Evolutionary conservation across 805 yeast species (phyloP).

Genomic region (Kuraishia piskuri): DNA sequence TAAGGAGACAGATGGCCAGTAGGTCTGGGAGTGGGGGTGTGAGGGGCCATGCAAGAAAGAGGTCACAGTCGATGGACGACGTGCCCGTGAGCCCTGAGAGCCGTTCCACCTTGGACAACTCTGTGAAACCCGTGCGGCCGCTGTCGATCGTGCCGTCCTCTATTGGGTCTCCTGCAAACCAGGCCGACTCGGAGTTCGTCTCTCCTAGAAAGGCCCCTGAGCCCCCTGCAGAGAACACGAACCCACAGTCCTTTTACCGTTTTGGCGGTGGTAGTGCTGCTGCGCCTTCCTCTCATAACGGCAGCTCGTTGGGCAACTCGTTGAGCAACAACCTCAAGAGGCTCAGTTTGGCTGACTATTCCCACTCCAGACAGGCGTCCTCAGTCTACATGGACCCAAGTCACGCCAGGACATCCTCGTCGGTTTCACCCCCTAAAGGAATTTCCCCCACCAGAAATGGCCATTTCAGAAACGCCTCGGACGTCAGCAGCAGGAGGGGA

Average conservation of each 20-base stretch:
- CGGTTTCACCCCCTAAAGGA: constrained; percentile 16
- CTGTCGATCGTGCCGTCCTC: constrained; percentile 11
- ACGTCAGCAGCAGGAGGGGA: constrained; percentile 22
- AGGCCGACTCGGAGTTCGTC: constrained; percentile 28
- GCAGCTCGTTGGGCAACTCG: not conserved
- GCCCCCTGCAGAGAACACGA: constrained; percentile 40
- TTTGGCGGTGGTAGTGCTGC: constrained; percentile 18
- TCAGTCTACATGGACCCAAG: constrained; percentile 35
- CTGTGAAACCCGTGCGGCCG: constrained; percentile 10
- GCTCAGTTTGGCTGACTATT: constrained; percentile 6
- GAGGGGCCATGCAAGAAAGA: constrained; percentile 33
- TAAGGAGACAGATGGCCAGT: constrained; percentile 3
- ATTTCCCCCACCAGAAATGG: constrained; percentile 18
- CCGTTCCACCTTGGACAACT: constrained; percentile 1
- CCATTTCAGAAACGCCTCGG: constrained; percentile 37
- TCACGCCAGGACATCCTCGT: constrained; percentile 26
- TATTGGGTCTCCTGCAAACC: constrained; percentile 7
- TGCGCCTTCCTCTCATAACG: not conserved
- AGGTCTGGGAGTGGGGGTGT: not conserved
- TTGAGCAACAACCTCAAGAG: constrained; percentile 4
- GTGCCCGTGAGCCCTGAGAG: constrained; percentile 7
- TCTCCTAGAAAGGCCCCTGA: constrained; percentile 72
- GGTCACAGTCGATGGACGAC: constrained; percentile 45
- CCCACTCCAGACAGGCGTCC: constrained; percentile 20
- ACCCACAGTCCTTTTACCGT: constrained; percentile 9